Conservation (phyloP, 345 rosid genomes). For the Excoecaria agallocha region DNA sequence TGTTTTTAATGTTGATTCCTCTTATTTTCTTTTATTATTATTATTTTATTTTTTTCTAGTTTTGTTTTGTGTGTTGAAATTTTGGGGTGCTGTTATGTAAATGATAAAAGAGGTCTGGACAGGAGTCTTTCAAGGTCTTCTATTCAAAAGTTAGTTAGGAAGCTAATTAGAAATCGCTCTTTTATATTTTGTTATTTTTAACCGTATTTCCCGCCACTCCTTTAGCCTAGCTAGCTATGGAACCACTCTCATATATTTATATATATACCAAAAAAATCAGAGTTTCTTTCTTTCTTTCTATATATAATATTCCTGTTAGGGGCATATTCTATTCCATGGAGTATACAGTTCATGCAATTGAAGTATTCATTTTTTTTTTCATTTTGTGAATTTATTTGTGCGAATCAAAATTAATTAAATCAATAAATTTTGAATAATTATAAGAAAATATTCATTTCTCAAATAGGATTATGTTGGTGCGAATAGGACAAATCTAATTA, state of each 20-base stretch:
- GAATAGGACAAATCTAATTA: too few relatives aligned
- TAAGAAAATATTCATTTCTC: too few relatives aligned
- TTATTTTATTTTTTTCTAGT: neutral
- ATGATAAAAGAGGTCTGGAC: constrained; percentile 43
- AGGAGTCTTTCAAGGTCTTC: constrained; percentile 56
- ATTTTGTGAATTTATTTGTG: too few relatives aligned
- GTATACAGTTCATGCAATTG: too few relatives aligned
- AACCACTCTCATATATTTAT: neutral
- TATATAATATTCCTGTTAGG: too few relatives aligned
- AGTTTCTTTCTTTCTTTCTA: too few relatives aligned
- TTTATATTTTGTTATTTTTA: constrained; percentile 5
- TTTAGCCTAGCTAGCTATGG: neutral
- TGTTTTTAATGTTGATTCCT: neutral
- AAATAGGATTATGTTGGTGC: too few relatives aligned
- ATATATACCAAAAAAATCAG: too few relatives aligned
- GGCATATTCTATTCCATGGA: too few relatives aligned
- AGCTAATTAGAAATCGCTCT: constrained; percentile 19
- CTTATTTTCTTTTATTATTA: neutral
- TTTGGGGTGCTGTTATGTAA: constrained; percentile 10
- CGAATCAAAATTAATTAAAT: too few relatives aligned
- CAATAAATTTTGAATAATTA: too few relatives aligned
- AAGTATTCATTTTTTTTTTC: too few relatives aligned
- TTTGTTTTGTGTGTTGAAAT: constrained; percentile 7
- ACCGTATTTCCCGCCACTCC: constrained; percentile 39
- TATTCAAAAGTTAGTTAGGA: constrained; percentile 38